Base-by-base conservation (phyloP, 2,329 filamentous ascomycete species). In the Cladosporium sp. region DNA sequence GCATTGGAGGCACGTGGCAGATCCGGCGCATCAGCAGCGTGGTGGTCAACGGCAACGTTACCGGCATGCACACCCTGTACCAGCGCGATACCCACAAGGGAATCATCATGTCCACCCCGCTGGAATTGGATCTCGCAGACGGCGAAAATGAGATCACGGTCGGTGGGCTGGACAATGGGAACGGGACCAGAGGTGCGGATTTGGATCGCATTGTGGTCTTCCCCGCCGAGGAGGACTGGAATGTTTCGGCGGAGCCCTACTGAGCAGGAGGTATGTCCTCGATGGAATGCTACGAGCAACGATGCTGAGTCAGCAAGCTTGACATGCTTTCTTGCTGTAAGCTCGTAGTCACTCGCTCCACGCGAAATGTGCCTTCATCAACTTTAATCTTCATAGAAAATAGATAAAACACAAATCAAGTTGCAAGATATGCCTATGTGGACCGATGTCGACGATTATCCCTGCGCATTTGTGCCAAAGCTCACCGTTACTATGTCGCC, bases 121-220 rank as follows among this genome's bases (percentile, higher is more conserved):
- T 84, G 24, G 67, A 76, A 50, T 54, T 84, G 50, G 75, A 73
- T 0, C 63, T 84, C 13, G 68, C 77, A 27, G 73, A 79, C 59
- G 80, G 80, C 2, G 79, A 81, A 12, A 84, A 84, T 54, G 78
- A 71, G 0, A 81, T 84, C 44, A 79, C 76, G 1, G 70, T 84
- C 19, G 80, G 80, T 0, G 80, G 81, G 0, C 53, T 83, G 40
- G 71, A 64, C 42, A 83, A 84, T 50, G 80, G 79, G 0, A 69
- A 79, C 41, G 76, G 80, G 50, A 70, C 73, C 15, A 81, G 79
- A 61, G 79, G 80, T 0, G 80, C 78, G 1, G 80, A 84, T 58
- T 59, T 84, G 18, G 80, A 84, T 56, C 70, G 73, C 12, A 77
- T 84, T 56, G 72, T 83, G 1, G 80, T 84, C 0, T 83, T 83